phyloP scores from a whole-genome alignment of 2,329 filamentous ascomycete genomes.

The Xylariales sp. region DNA sequence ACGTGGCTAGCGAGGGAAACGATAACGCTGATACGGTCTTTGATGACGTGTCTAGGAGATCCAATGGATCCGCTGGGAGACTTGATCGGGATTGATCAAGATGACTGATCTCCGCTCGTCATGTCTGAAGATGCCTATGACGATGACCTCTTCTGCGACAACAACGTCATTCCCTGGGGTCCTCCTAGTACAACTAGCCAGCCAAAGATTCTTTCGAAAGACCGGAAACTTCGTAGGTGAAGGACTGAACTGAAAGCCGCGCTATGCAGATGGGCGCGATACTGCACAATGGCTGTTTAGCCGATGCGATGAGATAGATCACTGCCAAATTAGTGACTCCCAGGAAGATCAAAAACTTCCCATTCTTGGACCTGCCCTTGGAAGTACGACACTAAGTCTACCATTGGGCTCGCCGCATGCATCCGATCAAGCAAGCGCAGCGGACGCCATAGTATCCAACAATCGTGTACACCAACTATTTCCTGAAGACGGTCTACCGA shows the following conservation, averaged over 20 bases:
- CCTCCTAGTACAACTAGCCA: neutral
- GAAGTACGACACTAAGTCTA: conserved; percentile 46
- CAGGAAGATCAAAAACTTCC: too few species aligned
- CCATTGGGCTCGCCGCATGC: conserved; percentile 33
- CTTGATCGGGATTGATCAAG: neutral
- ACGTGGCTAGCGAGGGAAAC: too few species aligned
- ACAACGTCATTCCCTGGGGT: neutral
- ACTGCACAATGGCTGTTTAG: too few species aligned
- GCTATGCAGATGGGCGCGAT: conserved; percentile 1
- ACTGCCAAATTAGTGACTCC: too few species aligned
- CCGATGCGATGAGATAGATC: too few species aligned
- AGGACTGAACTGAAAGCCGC: neutral
- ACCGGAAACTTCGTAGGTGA: neutral
- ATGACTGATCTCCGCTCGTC: too few species aligned
- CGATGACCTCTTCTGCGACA: neutral
- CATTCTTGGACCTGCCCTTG: conserved; percentile 33
- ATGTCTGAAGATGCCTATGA: neutral
- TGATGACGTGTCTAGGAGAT: too few species aligned
- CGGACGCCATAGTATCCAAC: conserved; percentile 37
- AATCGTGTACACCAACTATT: conserved; percentile 27
- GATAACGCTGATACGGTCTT: too few species aligned
- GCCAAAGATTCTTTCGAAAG: neutral
- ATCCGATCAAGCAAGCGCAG: conserved; percentile 32
- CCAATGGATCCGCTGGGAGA: too few species aligned
- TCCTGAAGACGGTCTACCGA: conserved; percentile 18